Evolutionary conservation across 164 flowering plant genomes (phyloP).

Genomic region (Magnolia sinica): DNA sequence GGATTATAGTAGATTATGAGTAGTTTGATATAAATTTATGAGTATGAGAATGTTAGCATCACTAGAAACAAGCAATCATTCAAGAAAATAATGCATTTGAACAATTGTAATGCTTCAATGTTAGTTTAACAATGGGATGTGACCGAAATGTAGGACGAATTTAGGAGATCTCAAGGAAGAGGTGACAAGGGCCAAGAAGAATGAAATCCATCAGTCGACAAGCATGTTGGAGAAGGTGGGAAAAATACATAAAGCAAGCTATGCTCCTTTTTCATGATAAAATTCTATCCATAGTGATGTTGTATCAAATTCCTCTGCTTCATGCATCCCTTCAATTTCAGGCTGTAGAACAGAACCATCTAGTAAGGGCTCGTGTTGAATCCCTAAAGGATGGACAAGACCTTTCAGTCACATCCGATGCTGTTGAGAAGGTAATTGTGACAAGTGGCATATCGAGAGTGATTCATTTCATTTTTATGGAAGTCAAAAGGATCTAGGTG

Average conservation of each 20-base stretch:
- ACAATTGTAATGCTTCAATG: background rate
- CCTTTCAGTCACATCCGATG: slow-evolving; percentile 20
- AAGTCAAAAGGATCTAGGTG: background rate
- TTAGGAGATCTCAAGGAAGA: slow-evolving; percentile 32
- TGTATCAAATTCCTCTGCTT: background rate
- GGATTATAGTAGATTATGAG: no score
- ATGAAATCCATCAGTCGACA: slow-evolving; percentile 44
- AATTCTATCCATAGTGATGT: background rate
- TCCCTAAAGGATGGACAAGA: slow-evolving; percentile 28
- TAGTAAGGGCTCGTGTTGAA: slow-evolving; percentile 34
- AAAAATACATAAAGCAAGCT: background rate
- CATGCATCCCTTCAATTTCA: slow-evolving; percentile 9
- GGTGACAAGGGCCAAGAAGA: slow-evolving; percentile 38
- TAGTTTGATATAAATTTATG: no score
- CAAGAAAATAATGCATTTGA: background rate
- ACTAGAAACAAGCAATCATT: no score
- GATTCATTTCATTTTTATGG: slow-evolving; percentile 5
- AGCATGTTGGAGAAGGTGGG: slow-evolving; percentile 41
- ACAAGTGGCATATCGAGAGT: background rate
- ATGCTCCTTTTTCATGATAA: background rate
- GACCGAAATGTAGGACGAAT: slow-evolving; percentile 44
- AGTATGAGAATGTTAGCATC: no score
- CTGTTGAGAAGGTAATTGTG: slow-evolving; percentile 35
- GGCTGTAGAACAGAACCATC: slow-evolving; percentile 45
- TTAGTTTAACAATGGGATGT: slow-evolving; percentile 4